Conservation (phyloP, 768 basidiomycete genomes). For the Tricholomella constricta region DNA sequence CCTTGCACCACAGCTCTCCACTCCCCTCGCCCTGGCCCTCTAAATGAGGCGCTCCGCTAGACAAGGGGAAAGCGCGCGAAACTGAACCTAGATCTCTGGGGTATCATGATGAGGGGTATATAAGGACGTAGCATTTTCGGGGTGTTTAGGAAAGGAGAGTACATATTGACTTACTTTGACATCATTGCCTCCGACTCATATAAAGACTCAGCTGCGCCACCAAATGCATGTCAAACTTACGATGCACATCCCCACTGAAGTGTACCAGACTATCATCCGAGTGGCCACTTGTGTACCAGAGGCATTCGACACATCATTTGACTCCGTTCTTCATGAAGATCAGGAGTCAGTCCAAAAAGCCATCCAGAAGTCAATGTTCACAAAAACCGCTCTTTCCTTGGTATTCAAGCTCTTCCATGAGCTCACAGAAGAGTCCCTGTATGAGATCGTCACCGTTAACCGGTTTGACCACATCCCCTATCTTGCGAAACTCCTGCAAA, state of each 20-base stretch:
- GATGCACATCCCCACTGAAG: not conserved
- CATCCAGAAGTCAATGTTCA: conserved; percentile 2
- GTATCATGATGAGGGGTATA: no score
- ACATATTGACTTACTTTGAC: no score
- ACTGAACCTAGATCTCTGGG: no score
- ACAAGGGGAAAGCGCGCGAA: no score
- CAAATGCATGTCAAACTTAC: no score
- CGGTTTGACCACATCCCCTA: conserved; percentile 4
- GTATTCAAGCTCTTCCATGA: conserved; percentile 3
- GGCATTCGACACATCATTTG: not conserved
- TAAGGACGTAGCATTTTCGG: no score
- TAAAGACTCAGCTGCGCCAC: no score
- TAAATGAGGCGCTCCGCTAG: no score
- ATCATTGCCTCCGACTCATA: no score
- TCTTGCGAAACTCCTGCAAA: not conserved
- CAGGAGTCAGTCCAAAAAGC: not conserved
- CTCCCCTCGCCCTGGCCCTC: no score
- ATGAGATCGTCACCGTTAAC: conserved; percentile 6
- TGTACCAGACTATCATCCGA: not conserved
- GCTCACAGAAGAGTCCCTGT: conserved; percentile 3
- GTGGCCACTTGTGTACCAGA: not conserved
- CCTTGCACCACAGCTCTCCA: no score
- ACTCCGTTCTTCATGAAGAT: not conserved
- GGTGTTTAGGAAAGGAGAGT: no score
- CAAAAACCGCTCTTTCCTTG: conserved; percentile 2